Base-by-base conservation (phyloP, 1,284 basidiomycete genomes). In the Amylostereum chailletii region DNA sequence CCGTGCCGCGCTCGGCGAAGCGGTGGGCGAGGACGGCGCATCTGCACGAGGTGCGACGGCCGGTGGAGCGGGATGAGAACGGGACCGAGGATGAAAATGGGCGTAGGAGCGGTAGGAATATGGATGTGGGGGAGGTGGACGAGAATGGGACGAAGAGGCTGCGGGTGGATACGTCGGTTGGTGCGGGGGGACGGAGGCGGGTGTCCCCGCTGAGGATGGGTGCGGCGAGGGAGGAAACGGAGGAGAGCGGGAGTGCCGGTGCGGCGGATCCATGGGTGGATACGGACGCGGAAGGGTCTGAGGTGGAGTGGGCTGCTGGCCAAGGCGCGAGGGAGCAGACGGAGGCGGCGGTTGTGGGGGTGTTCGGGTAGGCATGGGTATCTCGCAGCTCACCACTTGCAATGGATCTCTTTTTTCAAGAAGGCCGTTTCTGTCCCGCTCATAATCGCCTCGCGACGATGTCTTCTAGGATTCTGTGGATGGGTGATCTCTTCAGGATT, bases 11-110 rank as follows among this genome's bases (percentile, higher is more conserved):
- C 53, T 77, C 77, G 26, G 76, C 76, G 38, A 77, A 75, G 51
- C 71, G 72, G 39, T 84, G 79, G 77, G 85, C 83, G 29, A 70
- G 82, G 42, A 83, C 72, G 3, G 81, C 86, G 2, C 86, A 88
- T 68, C 54, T 88, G 52, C 86, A 88, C 56, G 83, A 86, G 59
- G 76, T 86, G 52, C 71, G 71, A 53, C 54, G 27, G 51, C 30
- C 47, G 19, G 27, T 49, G 42, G 38, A n/a, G 10, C 30, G 27
- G 19, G 39, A 30, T n/a, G 33, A 3, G 7, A 33, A 34, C 32
- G 32, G 7, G 46, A 29, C n/a, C 19, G 19, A 19, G 19, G 19
- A 19, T 19, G 19, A 19, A 19, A 19, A 19, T 30, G 42, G 5
- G 27, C 42, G 29, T 39, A 2, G 31, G 40, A 48, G 0, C 42